Percentiles rank a stretch among this genome's conserved stretches.
Conservation (phyloP, 352 stramenopile genomes). For the Phytopythium montanum region DNA sequence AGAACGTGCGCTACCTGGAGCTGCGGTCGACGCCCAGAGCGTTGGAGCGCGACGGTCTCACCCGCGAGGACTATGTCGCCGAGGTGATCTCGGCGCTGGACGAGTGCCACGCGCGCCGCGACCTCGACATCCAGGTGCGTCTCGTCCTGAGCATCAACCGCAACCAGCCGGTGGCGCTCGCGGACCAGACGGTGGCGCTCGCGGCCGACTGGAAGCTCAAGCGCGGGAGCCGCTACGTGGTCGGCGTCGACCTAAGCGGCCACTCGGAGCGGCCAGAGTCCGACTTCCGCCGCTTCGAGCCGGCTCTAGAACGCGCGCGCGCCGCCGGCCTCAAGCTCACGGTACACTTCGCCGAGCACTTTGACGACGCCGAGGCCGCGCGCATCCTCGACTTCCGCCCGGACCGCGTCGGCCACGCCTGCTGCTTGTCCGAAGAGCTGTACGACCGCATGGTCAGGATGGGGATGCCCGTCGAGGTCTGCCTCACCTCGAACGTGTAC, state of each 20-base stretch:
- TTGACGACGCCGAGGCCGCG: constrained; percentile 72
- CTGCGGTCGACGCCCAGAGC: constrained; percentile 76
- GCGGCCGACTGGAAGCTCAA: constrained; percentile 44
- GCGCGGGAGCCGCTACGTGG: constrained; percentile 45
- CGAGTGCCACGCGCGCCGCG: constrained; percentile 46
- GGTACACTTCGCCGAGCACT: constrained; percentile 92
- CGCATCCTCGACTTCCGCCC: constrained; percentile 87
- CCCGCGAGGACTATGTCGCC: constrained; percentile 61
- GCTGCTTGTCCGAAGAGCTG: constrained; percentile 70
- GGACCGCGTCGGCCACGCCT: constrained; percentile 91
- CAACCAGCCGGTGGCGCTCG: constrained; percentile 57
- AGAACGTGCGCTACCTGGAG: constrained; percentile 86
- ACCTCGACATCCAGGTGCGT: constrained; percentile 69
- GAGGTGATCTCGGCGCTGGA: constrained; percentile 64
- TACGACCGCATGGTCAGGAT: constrained; percentile 62
- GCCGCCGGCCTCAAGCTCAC: constrained; percentile 78
- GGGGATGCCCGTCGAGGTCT: constrained; percentile 91
- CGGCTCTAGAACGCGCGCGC: constrained; percentile 66
- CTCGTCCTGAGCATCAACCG: constrained; percentile 83
- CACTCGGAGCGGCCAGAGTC: constrained; percentile 76
- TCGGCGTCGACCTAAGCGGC: constrained; percentile 86
- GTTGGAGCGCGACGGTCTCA: constrained; percentile 49
- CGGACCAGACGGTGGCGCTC: constrained; percentile 60
- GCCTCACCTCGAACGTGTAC: constrained; percentile 93
- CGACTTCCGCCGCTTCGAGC: constrained; percentile 84